Base-by-base conservation (phyloP, 129 eudicot genomes). In the Flaveria sonorensis region DNA sequence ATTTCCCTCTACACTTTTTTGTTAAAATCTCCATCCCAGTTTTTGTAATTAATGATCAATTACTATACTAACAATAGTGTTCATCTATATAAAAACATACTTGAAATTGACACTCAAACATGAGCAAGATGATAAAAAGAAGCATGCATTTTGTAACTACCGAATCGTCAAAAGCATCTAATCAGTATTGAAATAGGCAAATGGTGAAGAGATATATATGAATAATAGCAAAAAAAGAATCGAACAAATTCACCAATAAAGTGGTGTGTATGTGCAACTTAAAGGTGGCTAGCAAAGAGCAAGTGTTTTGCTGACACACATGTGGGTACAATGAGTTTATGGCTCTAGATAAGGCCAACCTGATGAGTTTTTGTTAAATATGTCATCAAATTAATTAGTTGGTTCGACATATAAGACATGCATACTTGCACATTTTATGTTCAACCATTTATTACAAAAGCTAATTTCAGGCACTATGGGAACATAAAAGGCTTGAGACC, bases 261-360 rank as follows among this genome's bases (percentile, higher is more conserved):
- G 28, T 68, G 28, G 57, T 55, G 45, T 26, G 48, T 45, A 68
- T 68, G 75, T 68, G 81, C 69, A 68, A 26, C 57, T 0, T 10
- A 65, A 68, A 68, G 81, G 68, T 68, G 42, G 42, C 42, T 32
- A 53, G 23, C 60, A n/a, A 48, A 48, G 60, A 39, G 36, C 81
- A 65, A 77, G 81, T 77, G 81, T 65, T 50, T 52, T 77, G 81
- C 57, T 67, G 81, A 77, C 81, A 53, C 74, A 68, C n/a, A 51
- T 11, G 15, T 59, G 45, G 67, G 53, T 12, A 2, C 16, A 23
- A 40, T 40, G 19, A 52, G 81, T 77, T 77, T 67, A 47, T 76
- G 67, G 74, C 36, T 21, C 21, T 39, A 66, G 52, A 51, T 76
- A 7, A 66, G 18, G 81, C 74, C 81, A 66, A 5, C 68, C 4